A percentile compares a stretch with the other conserved stretches of the same genome.
Evolutionary conservation across 192 early-diverging fungal species (phyloP).

Genomic region (Gryganskiella cystojenkinii): DNA sequence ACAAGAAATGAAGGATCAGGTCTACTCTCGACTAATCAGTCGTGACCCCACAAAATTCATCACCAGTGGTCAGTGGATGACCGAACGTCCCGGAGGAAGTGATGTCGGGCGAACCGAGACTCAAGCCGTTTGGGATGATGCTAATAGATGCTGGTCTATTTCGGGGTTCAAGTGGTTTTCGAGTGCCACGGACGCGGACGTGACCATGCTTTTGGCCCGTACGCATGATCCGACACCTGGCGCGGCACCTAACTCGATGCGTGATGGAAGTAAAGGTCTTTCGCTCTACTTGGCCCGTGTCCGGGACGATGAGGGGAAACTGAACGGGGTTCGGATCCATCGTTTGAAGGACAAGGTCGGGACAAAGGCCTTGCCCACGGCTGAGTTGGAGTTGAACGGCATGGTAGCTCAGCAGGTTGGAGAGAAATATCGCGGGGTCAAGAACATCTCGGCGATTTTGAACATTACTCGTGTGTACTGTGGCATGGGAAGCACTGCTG

Average conservation of each 20-base stretch:
- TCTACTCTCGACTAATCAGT: slow-evolving; percentile 56
- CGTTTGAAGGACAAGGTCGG: slow-evolving; percentile 78
- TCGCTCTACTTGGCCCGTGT: slow-evolving; percentile 70
- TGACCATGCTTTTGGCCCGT: slow-evolving; percentile 75
- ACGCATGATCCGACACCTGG: slow-evolving; percentile 48
- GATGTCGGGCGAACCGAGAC: slow-evolving; percentile 76
- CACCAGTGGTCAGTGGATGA: slow-evolving; percentile 85
- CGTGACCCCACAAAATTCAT: slow-evolving; percentile 71
- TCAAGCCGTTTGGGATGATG: slow-evolving; percentile 56
- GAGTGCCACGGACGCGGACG: slow-evolving; percentile 76
- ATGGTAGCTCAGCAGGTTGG: slow-evolving; percentile 66
- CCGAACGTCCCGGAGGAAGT: slow-evolving; percentile 74
- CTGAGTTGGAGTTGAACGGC: slow-evolving; percentile 71
- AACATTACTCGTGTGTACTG: slow-evolving; percentile 79
- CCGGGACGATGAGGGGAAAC: slow-evolving; percentile 58
- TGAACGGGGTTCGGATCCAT: slow-evolving; percentile 72
- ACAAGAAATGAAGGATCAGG: slow-evolving; percentile 61
- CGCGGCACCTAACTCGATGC: slow-evolving; percentile 23
- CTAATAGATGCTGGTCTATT: slow-evolving; percentile 56
- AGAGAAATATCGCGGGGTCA: slow-evolving; percentile 62
- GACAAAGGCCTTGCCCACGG: slow-evolving; percentile 78
- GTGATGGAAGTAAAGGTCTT: slow-evolving; percentile 65
- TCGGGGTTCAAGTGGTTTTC: slow-evolving; percentile 83
- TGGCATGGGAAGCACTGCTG: slow-evolving; percentile 60
- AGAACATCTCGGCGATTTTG: slow-evolving; percentile 71